Evolutionary conservation across 164 flowering plant species (phyloP).

Genomic region (Taxillus chinensis): DNA sequence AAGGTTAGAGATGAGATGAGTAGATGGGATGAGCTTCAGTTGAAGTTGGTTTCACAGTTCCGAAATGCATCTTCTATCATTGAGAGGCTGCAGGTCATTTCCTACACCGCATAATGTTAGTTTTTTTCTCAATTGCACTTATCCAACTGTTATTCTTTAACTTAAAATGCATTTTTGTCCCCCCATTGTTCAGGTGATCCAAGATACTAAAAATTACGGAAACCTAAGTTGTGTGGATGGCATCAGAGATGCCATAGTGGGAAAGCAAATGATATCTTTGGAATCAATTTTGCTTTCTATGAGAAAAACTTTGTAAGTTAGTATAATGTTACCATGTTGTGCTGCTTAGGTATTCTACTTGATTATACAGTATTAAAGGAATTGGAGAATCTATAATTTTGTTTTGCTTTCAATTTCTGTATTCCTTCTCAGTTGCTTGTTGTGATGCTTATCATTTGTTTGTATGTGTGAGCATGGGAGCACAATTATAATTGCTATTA

Average conservation of each 20-base stretch:
- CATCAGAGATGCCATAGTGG: slow-evolving; percentile 36
- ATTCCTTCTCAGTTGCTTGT: neutral
- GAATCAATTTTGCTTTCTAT: slow-evolving; percentile 39
- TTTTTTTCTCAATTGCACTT: neutral
- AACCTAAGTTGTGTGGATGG: slow-evolving; percentile 31
- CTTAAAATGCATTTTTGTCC: neutral
- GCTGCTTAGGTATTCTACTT: neutral
- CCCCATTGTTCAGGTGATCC: slow-evolving; percentile 33
- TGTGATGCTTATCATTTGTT: neutral
- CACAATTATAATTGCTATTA: no score
- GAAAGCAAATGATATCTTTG: slow-evolving; percentile 71
- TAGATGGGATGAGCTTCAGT: slow-evolving; percentile 69
- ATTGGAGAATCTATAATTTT: neutral
- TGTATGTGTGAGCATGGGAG: neutral
- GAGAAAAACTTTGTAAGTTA: slow-evolving; percentile 54
- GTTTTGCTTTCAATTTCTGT: neutral
- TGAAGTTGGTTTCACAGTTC: slow-evolving; percentile 46
- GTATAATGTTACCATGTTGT: neutral
- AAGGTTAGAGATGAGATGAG: slow-evolving; percentile 50
- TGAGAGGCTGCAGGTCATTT: slow-evolving; percentile 49
- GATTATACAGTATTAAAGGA: neutral
- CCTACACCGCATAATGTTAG: neutral
- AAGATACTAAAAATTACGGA: slow-evolving; percentile 44
- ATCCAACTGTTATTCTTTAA: neutral
- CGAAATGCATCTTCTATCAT: slow-evolving; percentile 59